Evolutionary conservation across 306 rosid genomes (phyloP).

Genomic region (Heteromeles arbutifolia): DNA sequence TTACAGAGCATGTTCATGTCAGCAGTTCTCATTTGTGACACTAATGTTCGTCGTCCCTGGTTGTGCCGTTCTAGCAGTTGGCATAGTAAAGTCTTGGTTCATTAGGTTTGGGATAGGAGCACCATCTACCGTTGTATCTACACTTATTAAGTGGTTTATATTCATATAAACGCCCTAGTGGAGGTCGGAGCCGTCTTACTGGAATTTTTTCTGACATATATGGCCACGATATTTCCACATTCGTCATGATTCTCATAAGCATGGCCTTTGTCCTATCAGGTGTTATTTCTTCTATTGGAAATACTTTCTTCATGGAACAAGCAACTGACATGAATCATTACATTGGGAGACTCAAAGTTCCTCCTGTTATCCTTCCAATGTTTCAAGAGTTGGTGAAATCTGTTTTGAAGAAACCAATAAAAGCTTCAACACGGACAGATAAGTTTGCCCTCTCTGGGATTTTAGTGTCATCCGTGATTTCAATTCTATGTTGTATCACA

Average conservation of each 20-base stretch:
- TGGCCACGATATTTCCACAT: too few relatives aligned
- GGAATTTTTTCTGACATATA: too few relatives aligned
- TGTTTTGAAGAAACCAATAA: background rate
- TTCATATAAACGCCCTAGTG: too few relatives aligned
- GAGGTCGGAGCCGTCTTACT: too few relatives aligned
- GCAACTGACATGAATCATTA: background rate
- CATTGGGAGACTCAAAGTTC: background rate
- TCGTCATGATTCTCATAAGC: too few relatives aligned
- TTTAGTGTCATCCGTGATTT: background rate
- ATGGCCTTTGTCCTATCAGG: slow-evolving; percentile 14
- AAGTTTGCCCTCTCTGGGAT: background rate
- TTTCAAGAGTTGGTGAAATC: too few relatives aligned
- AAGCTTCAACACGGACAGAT: background rate
- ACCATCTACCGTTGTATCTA: background rate
- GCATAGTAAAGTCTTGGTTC: slow-evolving; percentile 1
- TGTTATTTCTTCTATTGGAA: slow-evolving; percentile 26
- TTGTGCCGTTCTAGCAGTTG: background rate
- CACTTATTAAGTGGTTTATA: background rate
- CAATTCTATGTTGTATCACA: too few relatives aligned
- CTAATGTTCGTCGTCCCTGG: background rate
- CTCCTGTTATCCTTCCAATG: slow-evolving; percentile 8
- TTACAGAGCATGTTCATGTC: too few relatives aligned
- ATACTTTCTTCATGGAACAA: slow-evolving; percentile 30
- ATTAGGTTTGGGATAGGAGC: slow-evolving; percentile 7
- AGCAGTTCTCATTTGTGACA: too few relatives aligned